Evolutionary conservation across 768 basidiomycete species (phyloP).

Genomic region (Collybiopsis luxurians): DNA sequence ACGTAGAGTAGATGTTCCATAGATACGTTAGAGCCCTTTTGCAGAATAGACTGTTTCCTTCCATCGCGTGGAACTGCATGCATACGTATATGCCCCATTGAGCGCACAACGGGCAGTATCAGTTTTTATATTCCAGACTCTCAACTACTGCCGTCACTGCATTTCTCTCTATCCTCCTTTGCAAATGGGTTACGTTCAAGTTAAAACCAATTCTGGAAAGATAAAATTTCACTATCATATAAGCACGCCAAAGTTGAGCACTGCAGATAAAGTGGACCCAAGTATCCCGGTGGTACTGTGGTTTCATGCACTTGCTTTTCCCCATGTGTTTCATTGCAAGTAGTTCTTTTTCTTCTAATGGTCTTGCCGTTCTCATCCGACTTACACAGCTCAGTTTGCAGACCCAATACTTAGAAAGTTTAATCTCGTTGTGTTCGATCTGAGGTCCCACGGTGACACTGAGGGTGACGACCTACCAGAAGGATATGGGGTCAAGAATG

Average conservation of each 20-base stretch:
- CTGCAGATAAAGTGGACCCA: slow-evolving; percentile 27
- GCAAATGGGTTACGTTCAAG: slow-evolving; percentile 2
- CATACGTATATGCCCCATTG: too few relatives aligned
- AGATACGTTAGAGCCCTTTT: too few relatives aligned
- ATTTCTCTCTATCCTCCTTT: too few relatives aligned
- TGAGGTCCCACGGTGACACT: slow-evolving; percentile 23
- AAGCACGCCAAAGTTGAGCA: slow-evolving; percentile 30
- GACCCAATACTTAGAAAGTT: slow-evolving; percentile 26
- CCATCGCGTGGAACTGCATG: too few relatives aligned
- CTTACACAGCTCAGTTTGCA: slow-evolving; percentile 29
- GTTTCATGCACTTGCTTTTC: slow-evolving; percentile 33
- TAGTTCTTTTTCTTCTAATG: neutral
- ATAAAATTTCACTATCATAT: slow-evolving; percentile 30
- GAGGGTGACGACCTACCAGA: slow-evolving; percentile 16
- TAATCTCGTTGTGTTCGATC: slow-evolving; percentile 28
- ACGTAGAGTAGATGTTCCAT: too few relatives aligned
- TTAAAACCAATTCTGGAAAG: neutral
- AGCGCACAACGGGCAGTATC: too few relatives aligned
- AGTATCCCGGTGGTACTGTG: slow-evolving; percentile 35
- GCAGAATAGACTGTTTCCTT: too few relatives aligned
- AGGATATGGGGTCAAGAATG: slow-evolving; percentile 19
- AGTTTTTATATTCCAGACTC: too few relatives aligned
- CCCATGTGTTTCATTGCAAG: slow-evolving; percentile 34
- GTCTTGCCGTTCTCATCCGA: neutral
- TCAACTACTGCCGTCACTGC: too few relatives aligned